Conservation (phyloP, 2,329 filamentous ascomycete species). For the Drechslerella dactyloides region DNA sequence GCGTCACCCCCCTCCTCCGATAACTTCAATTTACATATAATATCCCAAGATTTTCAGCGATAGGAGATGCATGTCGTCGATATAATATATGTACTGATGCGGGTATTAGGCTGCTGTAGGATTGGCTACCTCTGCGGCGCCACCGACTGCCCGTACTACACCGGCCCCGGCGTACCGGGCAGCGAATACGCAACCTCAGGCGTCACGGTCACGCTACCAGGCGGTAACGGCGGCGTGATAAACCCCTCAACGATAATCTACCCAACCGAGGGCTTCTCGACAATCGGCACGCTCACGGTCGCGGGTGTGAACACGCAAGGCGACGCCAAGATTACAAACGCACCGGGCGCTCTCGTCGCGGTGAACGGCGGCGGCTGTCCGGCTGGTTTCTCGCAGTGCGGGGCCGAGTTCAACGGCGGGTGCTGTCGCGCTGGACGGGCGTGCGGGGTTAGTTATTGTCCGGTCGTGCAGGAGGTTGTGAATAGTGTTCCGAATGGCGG, state of each 20-base stretch:
- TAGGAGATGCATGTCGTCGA: too few relatives aligned
- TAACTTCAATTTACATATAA: too few relatives aligned
- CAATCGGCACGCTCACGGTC: constrained; percentile 24
- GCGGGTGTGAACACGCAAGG: constrained; percentile 13
- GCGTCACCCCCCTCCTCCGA: too few relatives aligned
- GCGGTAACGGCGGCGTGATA: background rate
- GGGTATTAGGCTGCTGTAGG: constrained; percentile 36
- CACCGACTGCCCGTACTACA: constrained; percentile 35
- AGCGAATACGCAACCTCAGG: constrained; percentile 24
- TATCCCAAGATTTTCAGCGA: too few relatives aligned
- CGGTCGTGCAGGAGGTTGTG: constrained; percentile 7
- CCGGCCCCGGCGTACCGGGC: constrained; percentile 24
- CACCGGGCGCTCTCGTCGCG: constrained; percentile 25
- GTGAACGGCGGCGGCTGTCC: constrained; percentile 15
- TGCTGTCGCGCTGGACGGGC: constrained; percentile 32
- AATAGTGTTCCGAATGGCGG: background rate
- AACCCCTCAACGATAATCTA: constrained; percentile 20
- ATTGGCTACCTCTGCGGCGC: constrained; percentile 37
- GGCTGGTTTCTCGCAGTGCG: constrained; percentile 28
- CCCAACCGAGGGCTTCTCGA: constrained; percentile 36
- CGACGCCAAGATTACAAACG: constrained; percentile 32
- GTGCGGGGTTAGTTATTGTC: constrained; percentile 40
- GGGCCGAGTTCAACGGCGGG: constrained; percentile 31
- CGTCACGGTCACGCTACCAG: constrained; percentile 15
- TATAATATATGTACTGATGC: constrained; percentile 5